Conservation (phyloP, 768 basidiomycete genomes). For the Mycena metata region DNA sequence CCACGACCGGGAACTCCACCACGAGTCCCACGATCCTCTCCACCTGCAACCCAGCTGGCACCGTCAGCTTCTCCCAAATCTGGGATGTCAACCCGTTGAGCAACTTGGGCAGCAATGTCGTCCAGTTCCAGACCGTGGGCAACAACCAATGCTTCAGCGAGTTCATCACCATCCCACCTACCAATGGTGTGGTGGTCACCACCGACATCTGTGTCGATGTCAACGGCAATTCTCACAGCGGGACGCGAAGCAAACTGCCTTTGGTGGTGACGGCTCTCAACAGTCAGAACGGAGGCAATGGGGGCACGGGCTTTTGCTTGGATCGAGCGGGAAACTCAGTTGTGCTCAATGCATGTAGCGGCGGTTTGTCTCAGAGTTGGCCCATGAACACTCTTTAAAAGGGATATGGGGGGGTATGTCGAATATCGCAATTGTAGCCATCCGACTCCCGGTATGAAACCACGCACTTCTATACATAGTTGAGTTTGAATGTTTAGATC, state of each 20-base stretch:
- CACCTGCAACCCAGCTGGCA: conserved; percentile 14
- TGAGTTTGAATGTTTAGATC: conserved; percentile 12
- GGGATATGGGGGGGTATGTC: conserved; percentile 13
- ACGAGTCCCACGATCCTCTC: conserved; percentile 14
- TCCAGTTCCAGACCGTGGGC: conserved; percentile 17
- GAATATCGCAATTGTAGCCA: conserved; percentile 17
- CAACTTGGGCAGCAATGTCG: conserved; percentile 8
- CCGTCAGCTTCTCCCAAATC: conserved; percentile 12
- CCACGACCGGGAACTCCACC: conserved; percentile 9
- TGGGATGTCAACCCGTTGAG: conserved; percentile 14
- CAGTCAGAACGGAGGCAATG: conserved; percentile 9
- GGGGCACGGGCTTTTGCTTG: conserved; percentile 13
- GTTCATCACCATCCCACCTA: conserved; percentile 12
- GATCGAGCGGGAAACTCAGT: conserved; percentile 16
- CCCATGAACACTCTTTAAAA: conserved; percentile 7
- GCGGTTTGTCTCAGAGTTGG: conserved; percentile 18
- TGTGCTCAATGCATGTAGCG: conserved; percentile 14
- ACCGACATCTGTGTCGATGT: conserved; percentile 1
- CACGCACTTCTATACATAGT: conserved; percentile 15
- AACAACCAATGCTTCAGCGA: conserved; percentile 13
- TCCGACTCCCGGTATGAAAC: too few relatives aligned
- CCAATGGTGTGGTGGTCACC: conserved; percentile 13
- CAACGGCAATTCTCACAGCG: neutral
- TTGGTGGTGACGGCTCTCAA: too few relatives aligned
- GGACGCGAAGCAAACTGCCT: too few relatives aligned